These are phyloP conservation scores for Thelonectria blattea DNA, from an alignment of 2,329 filamentous ascomycete genomes.

Conservation along the genomic window DNA sequence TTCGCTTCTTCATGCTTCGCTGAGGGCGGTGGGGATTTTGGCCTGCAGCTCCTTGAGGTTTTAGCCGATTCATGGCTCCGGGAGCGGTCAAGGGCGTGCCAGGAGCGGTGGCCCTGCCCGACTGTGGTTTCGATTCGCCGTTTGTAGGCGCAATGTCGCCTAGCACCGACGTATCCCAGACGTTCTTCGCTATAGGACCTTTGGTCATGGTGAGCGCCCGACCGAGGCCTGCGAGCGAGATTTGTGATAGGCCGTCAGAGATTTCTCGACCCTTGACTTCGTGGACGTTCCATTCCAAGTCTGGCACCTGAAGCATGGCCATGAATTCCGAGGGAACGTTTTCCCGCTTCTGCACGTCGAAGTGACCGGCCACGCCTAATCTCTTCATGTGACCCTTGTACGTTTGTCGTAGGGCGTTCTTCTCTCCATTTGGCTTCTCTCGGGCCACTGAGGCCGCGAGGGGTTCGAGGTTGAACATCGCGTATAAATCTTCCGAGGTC, in stretches of 20 bases:
- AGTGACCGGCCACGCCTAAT: constrained; percentile 65
- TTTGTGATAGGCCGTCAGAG: constrained; percentile 56
- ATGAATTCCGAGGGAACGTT: constrained; percentile 59
- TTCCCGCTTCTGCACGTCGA: constrained; percentile 61
- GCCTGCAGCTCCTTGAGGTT: constrained; percentile 46
- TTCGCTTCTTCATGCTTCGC: constrained; percentile 73
- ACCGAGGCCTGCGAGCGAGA: constrained; percentile 51
- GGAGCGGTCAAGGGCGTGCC: constrained; percentile 55
- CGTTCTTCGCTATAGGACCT: constrained; percentile 59
- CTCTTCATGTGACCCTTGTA: constrained; percentile 73
- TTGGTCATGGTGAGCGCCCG: constrained; percentile 64
- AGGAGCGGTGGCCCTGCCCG: constrained; percentile 57
- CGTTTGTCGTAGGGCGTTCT: constrained; percentile 70
- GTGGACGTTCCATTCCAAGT: constrained; percentile 63
- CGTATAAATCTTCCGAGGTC: constrained; percentile 63
- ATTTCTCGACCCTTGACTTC: constrained; percentile 62
- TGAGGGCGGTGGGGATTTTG: constrained; percentile 63
- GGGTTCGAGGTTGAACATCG: constrained; percentile 60
- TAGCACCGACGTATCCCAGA: constrained; percentile 65
- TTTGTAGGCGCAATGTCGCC: constrained; percentile 58
- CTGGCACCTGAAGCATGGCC: constrained; percentile 56
- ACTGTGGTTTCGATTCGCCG: constrained; percentile 48
- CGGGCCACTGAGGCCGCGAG: constrained; percentile 68
- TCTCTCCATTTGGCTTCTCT: constrained; percentile 68
- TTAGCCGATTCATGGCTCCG: constrained; percentile 45